Conservation (phyloP, 768 basidiomycete species). For the Russula griseocarnosa region DNA sequence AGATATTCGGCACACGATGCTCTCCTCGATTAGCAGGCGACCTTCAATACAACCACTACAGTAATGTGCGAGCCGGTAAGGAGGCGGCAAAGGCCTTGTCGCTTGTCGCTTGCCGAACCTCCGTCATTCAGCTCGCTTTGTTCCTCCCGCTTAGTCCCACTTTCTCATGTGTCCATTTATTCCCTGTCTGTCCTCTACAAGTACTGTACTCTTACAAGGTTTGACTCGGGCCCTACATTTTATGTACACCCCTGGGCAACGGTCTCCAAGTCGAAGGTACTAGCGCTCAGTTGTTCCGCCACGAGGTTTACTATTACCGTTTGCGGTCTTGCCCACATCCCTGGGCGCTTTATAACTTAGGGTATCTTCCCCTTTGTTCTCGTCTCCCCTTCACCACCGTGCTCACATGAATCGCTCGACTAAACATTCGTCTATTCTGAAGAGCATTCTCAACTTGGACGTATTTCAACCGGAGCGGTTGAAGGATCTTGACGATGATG, state of each 20-base stretch:
- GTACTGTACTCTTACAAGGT: background rate
- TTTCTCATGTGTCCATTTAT: too few species aligned
- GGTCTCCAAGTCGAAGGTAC: background rate
- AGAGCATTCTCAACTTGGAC: background rate
- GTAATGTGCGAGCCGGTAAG: too few species aligned
- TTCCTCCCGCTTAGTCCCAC: too few species aligned
- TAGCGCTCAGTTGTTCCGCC: background rate
- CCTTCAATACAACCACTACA: too few species aligned
- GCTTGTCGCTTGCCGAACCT: too few species aligned
- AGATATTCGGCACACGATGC: too few species aligned
- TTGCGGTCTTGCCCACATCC: background rate
- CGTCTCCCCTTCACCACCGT: background rate
- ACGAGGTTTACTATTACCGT: background rate
- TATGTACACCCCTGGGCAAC: background rate
- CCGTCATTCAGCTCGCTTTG: too few species aligned
- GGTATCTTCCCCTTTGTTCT: background rate
- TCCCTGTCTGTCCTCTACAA: background rate
- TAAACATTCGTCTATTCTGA: background rate
- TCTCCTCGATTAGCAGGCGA: too few species aligned
- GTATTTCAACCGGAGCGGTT: slow-evolving; percentile 17
- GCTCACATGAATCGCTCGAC: slow-evolving; percentile 1
- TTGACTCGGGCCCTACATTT: background rate
- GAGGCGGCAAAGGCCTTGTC: too few species aligned
- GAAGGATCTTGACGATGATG: slow-evolving; percentile 8
- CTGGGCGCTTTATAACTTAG: background rate